These are phyloP conservation scores for Aspergillus clavatus DNA, from an alignment of 2,329 filamentous ascomycete genomes.

Conservation along the genomic window DNA sequence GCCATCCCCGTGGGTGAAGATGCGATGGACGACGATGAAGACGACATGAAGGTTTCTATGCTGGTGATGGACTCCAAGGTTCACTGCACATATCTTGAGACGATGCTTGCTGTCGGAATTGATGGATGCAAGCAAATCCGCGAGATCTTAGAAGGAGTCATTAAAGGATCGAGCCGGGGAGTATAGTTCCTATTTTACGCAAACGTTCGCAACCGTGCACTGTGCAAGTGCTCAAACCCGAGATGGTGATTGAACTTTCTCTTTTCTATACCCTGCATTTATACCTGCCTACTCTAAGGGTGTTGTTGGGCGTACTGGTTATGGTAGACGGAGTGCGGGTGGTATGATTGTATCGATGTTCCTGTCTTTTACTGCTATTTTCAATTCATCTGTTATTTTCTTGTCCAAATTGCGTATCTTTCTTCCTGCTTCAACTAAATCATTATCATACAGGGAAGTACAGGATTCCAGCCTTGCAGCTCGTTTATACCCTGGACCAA, in stretches of 20 bases:
- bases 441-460: no score
- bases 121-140: conserved; percentile 87
- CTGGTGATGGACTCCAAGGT: conserved; percentile 83
- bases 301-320: conserved; percentile 6
- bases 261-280: background rate
- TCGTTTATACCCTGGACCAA: background rate
- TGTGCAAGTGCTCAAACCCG: conserved; percentile 3
- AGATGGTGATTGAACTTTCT: background rate
- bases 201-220: no score
- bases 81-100: conserved; percentile 73
- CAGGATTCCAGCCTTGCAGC: no score
- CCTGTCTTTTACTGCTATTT: background rate
- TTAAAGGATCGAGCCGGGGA: conserved; percentile 50
- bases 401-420: no score
- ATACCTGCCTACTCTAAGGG: conserved; percentile 6
- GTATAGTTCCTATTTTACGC: conserved; percentile 13
- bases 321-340: background rate
- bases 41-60: conserved; percentile 61
- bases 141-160: conserved; percentile 72
- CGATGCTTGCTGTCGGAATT: conserved; percentile 86
- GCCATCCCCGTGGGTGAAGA: conserved; percentile 49
- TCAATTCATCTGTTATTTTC: background rate
- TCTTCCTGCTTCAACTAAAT: no score
- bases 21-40: conserved; percentile 45
- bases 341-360: background rate